Evolutionary conservation across 805 yeast species (phyloP), one percentile per base, ranked within the genome.

Genomic region (Priceomyces castillae): DNA sequence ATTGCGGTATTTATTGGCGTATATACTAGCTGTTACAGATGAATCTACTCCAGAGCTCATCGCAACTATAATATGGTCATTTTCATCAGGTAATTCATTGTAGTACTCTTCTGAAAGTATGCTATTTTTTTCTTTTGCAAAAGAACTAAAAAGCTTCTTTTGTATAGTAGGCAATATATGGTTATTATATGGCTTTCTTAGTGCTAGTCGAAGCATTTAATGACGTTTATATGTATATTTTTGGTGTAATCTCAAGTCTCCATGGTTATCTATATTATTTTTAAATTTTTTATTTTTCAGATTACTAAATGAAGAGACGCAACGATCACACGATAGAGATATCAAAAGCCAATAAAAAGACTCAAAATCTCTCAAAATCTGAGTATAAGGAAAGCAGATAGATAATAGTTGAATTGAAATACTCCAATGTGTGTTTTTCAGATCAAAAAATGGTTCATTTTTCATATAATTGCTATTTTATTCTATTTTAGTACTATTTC

Each of bases 41-140:
- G 97, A 90, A 62, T 94, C 99, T 1, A 94, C 98, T 0, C 99
- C 99, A 0, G 96, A 86, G 1, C 97, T 88, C 96, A 94, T 87
- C 6, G 98, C 97, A 4, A 94, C 80, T 16, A 86, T 67, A 17
- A 92, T 77, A 42, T 75, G 78, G 53, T 87, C 96, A 25, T 71
- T 60, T 7, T 49, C 50, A 0, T 52, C 48, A 0, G 92, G 92
- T 15, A 52, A 47, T 28, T 28, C 31, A 11, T 9, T 28, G 15
- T 9, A 28, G 31, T 28, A 28, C 5, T 28, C 7, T 6, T 28
- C 31, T 11, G 31, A 12, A 28, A 28, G 31, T 9, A 28, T 5
- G n/a, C 10, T 5, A n/a, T 28, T 28, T 28, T n/a, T 28, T 11
- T n/a, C 31, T n/a, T 5, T 28, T 9, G 15, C 15, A n/a, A 28